Evolutionary conservation across 306 rosid genomes (phyloP).

Genomic region (Acacia melanoxylon): DNA sequence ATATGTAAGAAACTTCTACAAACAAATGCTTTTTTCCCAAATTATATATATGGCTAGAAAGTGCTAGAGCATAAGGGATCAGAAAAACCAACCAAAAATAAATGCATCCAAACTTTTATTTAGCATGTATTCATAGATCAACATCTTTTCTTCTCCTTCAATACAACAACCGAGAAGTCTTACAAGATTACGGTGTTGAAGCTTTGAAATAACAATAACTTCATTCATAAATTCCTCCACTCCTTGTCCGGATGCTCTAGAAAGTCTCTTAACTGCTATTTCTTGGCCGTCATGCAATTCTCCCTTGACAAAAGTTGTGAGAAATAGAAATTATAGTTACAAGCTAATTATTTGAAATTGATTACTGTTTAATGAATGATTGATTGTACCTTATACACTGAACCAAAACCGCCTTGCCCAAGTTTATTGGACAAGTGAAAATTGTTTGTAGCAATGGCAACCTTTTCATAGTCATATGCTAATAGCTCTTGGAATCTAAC

Average conservation of each 20-base stretch:
- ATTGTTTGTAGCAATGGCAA: not conserved
- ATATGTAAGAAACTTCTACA: too few species aligned
- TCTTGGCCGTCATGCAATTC: constrained; percentile 26
- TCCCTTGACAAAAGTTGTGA: constrained; percentile 9
- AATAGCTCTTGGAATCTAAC: not conserved
- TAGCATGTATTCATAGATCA: not conserved
- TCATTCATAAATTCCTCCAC: not conserved
- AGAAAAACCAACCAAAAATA: constrained; percentile 37
- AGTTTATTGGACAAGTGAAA: not conserved
- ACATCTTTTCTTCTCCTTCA: not conserved
- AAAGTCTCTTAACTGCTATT: constrained; percentile 43
- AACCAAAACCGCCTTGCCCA: not conserved
- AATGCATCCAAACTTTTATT: constrained; percentile 35
- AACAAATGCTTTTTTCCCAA: not conserved
- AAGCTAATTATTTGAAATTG: not conserved
- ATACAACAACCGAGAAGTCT: not conserved
- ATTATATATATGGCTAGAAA: not conserved
- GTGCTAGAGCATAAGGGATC: not conserved
- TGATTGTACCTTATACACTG: not conserved
- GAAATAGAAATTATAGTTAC: not conserved
- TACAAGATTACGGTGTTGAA: not conserved
- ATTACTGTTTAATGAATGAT: not conserved
- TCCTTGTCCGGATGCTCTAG: constrained; percentile 37
- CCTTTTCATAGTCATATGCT: not conserved
- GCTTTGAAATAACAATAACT: not conserved